Conservation (phyloP, 805 yeast species). For the Nematodospora valgi region DNA sequence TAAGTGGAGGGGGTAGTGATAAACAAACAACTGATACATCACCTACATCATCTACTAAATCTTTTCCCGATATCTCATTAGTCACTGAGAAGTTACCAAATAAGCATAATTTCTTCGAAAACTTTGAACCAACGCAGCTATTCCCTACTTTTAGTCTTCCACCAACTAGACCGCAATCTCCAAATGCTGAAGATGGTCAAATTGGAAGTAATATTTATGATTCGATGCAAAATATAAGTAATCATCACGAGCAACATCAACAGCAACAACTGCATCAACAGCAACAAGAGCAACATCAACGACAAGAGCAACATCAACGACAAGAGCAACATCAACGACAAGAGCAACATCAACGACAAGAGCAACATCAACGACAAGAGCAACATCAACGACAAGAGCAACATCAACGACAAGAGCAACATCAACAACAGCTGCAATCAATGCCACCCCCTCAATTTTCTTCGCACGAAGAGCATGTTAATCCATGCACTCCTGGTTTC, state of each 20-base stretch:
- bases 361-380: not conserved
- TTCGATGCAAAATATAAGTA: constrained; percentile 2
- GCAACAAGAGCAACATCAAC: constrained; percentile 2
- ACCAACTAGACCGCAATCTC: constrained; percentile 36
- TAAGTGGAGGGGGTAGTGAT: not conserved
- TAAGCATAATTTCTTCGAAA: constrained; percentile 42
- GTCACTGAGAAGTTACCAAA: constrained; percentile 52
- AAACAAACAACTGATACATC: constrained; percentile 21
- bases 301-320: too few relatives aligned
- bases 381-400: not conserved
- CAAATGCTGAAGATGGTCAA: constrained; percentile 13
- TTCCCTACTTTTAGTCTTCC: constrained; percentile 44
- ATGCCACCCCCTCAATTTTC: not conserved
- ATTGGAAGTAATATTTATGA: constrained; percentile 10
- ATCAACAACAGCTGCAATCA: constrained; percentile 1
- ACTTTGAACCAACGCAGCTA: constrained; percentile 56
- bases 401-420: not conserved
- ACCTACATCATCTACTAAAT: constrained; percentile 32
- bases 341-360: not conserved
- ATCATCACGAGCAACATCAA: not conserved
- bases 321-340: constrained; percentile 3
- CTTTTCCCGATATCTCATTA: constrained; percentile 53
- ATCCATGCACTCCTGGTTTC: constrained; percentile 24
- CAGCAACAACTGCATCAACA: not conserved
- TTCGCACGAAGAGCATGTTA: constrained; percentile 4